Base-by-base conservation (phyloP, 495 filamentous ascomycete genomes). In the Trichoderma gamsii region DNA sequence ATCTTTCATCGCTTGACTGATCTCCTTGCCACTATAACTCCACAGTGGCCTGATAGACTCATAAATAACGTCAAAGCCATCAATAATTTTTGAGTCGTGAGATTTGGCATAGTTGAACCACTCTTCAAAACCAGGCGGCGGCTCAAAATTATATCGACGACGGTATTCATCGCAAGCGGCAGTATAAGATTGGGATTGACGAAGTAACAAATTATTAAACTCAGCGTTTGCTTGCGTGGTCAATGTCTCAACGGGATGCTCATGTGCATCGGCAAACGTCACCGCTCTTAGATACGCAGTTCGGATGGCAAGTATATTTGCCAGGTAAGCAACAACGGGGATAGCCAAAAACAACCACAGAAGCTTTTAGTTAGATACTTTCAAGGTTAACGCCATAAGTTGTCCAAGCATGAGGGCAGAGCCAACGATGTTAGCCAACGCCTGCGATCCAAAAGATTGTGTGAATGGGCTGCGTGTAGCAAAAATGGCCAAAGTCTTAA, bases 71-170 rank as follows among this genome's bases (percentile, higher is more conserved):
- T 92, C 88, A 69, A 88, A 93, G 63, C 92, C 89, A 70, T 93
- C 90, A 71, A 92, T 87, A 13, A 91, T 76, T 2, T 85, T 78
- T 0, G 89, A 88, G 4, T 80, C 76, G 68, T 84, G 82, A 16
- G 71, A 78, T 13, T 76, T 81, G 4, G 90, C 88, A 72, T 86
- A 91, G 43, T 86, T 75, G 70, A 86, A 90, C 90, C 90, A 92
- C 66, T 80, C 72, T 65, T 86, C 79, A 67, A 89, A 89, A 32
- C 85, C 79, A 0, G 82, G 78, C 68, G 87, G 87, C 23, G 87
- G 87, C 3, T 78, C 75, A 16, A 81, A 73, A 1, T 75, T 70
- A 68, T 88, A 85, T 21, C 86, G 78, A 6, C 81, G 79, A 41
- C 71, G 72, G 71, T 90, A 89, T 71, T 87, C 83, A 73, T 72